Conservation (phyloP, 768 basidiomycete genomes). For the Boletus pseudopeckii region DNA sequence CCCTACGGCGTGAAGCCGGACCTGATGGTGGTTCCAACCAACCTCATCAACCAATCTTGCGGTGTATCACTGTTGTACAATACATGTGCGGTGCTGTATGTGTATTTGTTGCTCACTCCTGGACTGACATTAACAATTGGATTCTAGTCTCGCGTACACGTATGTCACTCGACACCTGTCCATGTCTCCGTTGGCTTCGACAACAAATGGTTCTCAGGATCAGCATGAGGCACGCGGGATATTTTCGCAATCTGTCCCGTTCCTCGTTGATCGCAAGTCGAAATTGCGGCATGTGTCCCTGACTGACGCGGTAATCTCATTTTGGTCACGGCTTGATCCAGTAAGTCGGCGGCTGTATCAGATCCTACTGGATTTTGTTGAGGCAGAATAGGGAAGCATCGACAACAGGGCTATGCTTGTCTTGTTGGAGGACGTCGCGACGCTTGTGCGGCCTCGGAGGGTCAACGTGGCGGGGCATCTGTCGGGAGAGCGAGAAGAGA, state of each 20-base stretch:
- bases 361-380: background rate
- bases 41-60: slow-evolving; percentile 39
- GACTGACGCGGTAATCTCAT: slow-evolving; percentile 50
- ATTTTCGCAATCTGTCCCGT: slow-evolving; percentile 57
- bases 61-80: slow-evolving; percentile 61
- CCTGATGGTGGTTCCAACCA: slow-evolving; percentile 44
- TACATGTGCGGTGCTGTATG: slow-evolving; percentile 64
- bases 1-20: slow-evolving; percentile 40
- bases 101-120: slow-evolving; percentile 4
- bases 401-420: slow-evolving; percentile 44
- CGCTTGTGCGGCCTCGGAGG: slow-evolving; percentile 47
- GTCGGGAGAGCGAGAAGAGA: background rate
- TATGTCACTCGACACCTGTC: slow-evolving; percentile 63
- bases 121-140: background rate
- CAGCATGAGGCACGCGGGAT: slow-evolving; percentile 43
- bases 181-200: slow-evolving; percentile 51
- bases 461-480: slow-evolving; percentile 14
- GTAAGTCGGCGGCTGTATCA: slow-evolving; percentile 14
- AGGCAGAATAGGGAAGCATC: slow-evolving; percentile 30
- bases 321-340: slow-evolving; percentile 63
- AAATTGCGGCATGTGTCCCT: slow-evolving; percentile 50
- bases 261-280: slow-evolving; percentile 59
- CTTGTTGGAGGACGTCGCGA: slow-evolving; percentile 53
- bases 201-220: slow-evolving; percentile 41
- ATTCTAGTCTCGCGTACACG: slow-evolving; percentile 60